Evolutionary conservation across 129 eudicot genomes (phyloP), one percentile per base, ranked within the genome.

Genomic region (Silybum marianum): DNA sequence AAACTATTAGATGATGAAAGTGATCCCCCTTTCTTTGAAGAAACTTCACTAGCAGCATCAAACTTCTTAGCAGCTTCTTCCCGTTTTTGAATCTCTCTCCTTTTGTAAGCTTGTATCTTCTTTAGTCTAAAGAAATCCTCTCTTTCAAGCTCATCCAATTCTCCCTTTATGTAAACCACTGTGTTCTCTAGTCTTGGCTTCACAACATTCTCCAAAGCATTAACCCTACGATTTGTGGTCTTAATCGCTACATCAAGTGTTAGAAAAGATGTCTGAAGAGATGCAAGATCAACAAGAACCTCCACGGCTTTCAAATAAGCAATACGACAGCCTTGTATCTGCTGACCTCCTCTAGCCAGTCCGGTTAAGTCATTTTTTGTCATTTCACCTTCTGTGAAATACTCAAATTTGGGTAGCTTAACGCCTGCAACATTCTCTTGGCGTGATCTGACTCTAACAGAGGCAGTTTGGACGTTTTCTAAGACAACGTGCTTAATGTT

Each of bases 71-170:
- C 90, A 81, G 86, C 88, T 46, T 86, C 88, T 23, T 86, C 69
- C 42, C 87, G 93, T 86, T 71, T 91, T 84, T 91, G 89, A 3
- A 93, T 69, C 87, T 89, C 98, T 84, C 92, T 93, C 89, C 86
- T 91, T 90, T 93, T 93, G 76, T 34, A 91, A 23, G 89, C 97
- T 81, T 93, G 97, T 54, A 88, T 88, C 88, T 93, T 91, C 83
- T 93, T 93, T 82, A 93, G 83, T 86, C 97, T 86, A 66, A 93
- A 91, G 80, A 93, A 93, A 81, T 93, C 98, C 88, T 93, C 98
- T 71, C 98, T 88, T 81, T 93, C 98, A 73, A 93, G 81, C 80
- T 88, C 98, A 84, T 93, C 97, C 79, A 91, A 69, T 88, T 93
- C 95, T 24, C 93, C 95, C 83, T 91, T 93, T 60, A 91, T 91